Conservation (phyloP, 2,329 filamentous ascomycete genomes). For the Alternaria sp. region DNA sequence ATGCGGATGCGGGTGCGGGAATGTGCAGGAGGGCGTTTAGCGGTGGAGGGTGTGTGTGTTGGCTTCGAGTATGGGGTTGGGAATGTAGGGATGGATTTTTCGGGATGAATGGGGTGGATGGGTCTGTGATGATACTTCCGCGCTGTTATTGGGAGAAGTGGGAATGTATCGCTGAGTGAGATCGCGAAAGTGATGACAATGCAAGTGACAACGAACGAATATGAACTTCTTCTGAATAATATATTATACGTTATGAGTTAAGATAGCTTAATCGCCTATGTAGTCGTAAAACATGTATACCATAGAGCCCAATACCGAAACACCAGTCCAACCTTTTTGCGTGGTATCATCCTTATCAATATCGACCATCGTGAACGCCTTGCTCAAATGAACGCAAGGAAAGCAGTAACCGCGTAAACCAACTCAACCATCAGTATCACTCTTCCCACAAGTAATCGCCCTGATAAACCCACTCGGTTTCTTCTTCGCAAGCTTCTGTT, state of each 20-base stretch:
- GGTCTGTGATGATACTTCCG: neutral
- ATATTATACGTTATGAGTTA: neutral
- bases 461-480: conserved; percentile 37
- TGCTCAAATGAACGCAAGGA: neutral
- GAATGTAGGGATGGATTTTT: neutral
- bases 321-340: neutral
- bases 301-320: neutral
- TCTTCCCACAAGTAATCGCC: conserved; percentile 42
- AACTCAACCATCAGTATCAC: conserved; percentile 2
- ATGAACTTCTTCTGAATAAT: neutral
- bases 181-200: neutral
- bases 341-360: neutral
- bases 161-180: neutral
- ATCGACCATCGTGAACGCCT: neutral
- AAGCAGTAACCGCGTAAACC: neutral
- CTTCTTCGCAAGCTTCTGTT: conserved; percentile 14
- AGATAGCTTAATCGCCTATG: neutral
- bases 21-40: conserved; percentile 8
- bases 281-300: neutral
- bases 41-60: neutral
- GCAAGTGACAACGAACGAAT: neutral
- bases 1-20: neutral
- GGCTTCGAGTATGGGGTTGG: neutral
- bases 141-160: neutral
- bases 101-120: neutral